Conservation (phyloP, 2,329 filamentous ascomycete species). For the Ceratocystis albifundus region DNA sequence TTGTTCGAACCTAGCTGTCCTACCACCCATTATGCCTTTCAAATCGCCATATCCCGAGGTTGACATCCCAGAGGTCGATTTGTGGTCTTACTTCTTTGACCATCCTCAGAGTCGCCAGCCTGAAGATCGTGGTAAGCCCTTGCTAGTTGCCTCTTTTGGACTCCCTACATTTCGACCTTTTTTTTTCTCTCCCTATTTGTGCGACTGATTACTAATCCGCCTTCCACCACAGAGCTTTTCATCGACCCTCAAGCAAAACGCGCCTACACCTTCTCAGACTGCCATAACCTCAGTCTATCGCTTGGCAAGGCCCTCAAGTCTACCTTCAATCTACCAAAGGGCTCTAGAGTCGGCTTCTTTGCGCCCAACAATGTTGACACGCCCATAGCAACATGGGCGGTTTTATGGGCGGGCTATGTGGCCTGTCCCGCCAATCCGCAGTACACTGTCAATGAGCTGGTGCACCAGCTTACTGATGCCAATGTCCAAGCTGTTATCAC, state of each 20-base stretch:
- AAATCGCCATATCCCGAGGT: slow-evolving; percentile 53
- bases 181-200: neutral
- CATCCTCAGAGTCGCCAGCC: slow-evolving; percentile 51
- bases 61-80: slow-evolving; percentile 60
- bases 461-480: slow-evolving; percentile 71
- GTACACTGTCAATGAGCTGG: slow-evolving; percentile 73
- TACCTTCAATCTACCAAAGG: slow-evolving; percentile 65
- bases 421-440: slow-evolving; percentile 79
- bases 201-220: slow-evolving; percentile 7
- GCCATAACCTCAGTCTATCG: slow-evolving; percentile 53
- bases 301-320: slow-evolving; percentile 72
- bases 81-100: slow-evolving; percentile 72
- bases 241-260: slow-evolving; percentile 58
- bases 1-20: neutral
- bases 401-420: slow-evolving; percentile 71
- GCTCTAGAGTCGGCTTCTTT: slow-evolving; percentile 72
- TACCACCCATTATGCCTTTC: slow-evolving; percentile 50
- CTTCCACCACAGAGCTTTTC: slow-evolving; percentile 52
- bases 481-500: slow-evolving; percentile 65
- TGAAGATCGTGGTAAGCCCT: slow-evolving; percentile 56
- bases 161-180: neutral
- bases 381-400: slow-evolving; percentile 63
- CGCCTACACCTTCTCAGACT: slow-evolving; percentile 57
- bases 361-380: slow-evolving; percentile 81
- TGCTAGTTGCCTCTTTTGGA: neutral